Percentiles rank a stretch among this genome's conserved stretches.
Conservation (phyloP, 441 rosid genomes). For the Arabidopsis hybrid region DNA sequence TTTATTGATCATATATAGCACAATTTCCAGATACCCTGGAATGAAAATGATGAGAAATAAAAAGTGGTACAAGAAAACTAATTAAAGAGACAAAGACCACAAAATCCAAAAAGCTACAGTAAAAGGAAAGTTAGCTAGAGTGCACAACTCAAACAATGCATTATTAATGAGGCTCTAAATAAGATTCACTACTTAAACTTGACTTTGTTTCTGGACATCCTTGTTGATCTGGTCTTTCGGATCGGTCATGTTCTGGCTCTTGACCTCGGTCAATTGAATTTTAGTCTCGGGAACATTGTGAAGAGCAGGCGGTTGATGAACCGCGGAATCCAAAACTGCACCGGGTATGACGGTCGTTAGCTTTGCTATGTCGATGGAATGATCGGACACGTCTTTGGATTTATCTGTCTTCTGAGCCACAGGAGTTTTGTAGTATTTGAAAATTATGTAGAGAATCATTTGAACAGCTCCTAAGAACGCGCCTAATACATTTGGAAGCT, state of each 20-base stretch:
- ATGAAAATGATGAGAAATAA: constrained; percentile 27
- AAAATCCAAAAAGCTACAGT: neutral
- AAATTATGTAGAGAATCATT: constrained; percentile 55
- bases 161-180: constrained; percentile 41
- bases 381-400: constrained; percentile 37
- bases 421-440: constrained; percentile 47
- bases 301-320: constrained; percentile 6
- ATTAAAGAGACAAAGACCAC: constrained; percentile 14
- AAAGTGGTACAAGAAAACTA: constrained; percentile 11
- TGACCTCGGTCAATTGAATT: constrained; percentile 26
- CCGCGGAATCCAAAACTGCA: constrained; percentile 22
- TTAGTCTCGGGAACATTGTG: constrained; percentile 35
- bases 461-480: constrained; percentile 58
- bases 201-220: constrained; percentile 27
- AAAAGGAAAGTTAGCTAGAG: constrained; percentile 15
- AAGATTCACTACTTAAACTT: constrained; percentile 34
- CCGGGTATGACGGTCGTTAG: constrained; percentile 11
- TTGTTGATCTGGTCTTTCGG: constrained; percentile 21
- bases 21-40: constrained; percentile 30
- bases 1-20: constrained; percentile 31
- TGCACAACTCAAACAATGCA: constrained; percentile 45
- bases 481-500: constrained; percentile 68
- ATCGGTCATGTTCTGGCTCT: constrained; percentile 20
- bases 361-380: constrained; percentile 47
- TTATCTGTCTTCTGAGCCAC: constrained; percentile 36